phyloP scores from a whole-genome alignment of 169 alveolate species.

The Plasmodium malariae region DNA sequence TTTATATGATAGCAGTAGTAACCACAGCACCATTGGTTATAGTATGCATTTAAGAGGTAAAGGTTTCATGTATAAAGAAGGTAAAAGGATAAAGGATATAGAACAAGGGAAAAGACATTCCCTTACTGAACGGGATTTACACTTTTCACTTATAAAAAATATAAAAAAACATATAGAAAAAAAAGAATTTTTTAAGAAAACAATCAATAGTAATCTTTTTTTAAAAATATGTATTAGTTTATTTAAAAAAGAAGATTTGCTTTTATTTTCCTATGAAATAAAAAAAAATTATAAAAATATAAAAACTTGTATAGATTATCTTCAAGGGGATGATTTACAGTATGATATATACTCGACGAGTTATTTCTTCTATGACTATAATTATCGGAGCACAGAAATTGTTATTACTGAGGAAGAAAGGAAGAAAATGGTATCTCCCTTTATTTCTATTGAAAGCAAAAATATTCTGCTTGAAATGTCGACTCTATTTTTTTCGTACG shows the following conservation, averaged over 20 bases:
- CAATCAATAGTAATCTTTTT: conserved; percentile 7
- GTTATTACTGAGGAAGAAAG: conserved; percentile 21
- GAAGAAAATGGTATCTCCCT: conserved; percentile 12
- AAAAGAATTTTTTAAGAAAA: conserved; percentile 45
- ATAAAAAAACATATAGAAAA: conserved; percentile 44
- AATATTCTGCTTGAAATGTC: conserved; percentile 42
- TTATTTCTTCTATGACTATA: conserved; percentile 24
- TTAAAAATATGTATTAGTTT: conserved; percentile 23
- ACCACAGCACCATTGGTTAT: too few species aligned
- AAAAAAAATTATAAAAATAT: conserved; percentile 29
- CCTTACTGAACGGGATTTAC: conserved; percentile 11
- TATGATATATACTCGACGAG: conserved; percentile 11
- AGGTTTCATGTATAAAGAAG: too few species aligned
- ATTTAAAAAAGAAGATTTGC: conserved; percentile 20
- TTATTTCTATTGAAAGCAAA: conserved; percentile 48
- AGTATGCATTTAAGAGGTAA: too few species aligned
- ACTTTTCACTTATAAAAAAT: conserved; percentile 18
- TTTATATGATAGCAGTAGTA: too few species aligned
- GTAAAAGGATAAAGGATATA: too few species aligned
- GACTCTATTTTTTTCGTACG: conserved; percentile 32
- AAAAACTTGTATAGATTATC: conserved; percentile 19
- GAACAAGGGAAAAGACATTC: too few species aligned
- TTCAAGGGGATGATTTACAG: conserved; percentile 26
- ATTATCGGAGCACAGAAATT: conserved; percentile 28
- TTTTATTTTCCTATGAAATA: conserved; percentile 36